Percentiles rank a stretch among this genome's conserved stretches.
phyloP scores from a whole-genome alignment of 2,329 filamentous ascomycete genomes.

The Dactylella cylindrospora region DNA sequence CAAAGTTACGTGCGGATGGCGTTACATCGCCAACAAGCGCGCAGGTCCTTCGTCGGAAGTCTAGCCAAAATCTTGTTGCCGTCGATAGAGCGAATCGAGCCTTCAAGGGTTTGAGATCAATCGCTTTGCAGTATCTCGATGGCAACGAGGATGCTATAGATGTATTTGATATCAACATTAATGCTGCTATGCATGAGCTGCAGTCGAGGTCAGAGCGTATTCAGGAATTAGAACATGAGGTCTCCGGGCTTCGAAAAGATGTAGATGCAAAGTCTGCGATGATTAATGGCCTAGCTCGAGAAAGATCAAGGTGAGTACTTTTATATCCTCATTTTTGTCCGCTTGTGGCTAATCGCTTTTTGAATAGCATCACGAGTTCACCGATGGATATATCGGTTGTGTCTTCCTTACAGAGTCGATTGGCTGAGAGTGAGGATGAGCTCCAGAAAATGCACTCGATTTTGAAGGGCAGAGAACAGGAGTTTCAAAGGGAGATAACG shows the following conservation, averaged over 20 bases:
- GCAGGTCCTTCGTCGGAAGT: constrained; percentile 90
- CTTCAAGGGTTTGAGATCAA: constrained; percentile 82
- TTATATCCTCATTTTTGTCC: background rate
- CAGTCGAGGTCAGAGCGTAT: constrained; percentile 84
- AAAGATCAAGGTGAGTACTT: constrained; percentile 68
- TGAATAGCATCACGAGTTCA: constrained; percentile 55
- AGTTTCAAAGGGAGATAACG: constrained; percentile 71
- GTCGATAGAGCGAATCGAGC: constrained; percentile 90
- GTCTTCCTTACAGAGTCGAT: constrained; percentile 79
- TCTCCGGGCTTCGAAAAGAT: constrained; percentile 82
- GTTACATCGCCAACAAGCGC: constrained; percentile 64
- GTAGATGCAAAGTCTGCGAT: constrained; percentile 97
- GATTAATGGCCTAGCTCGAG: constrained; percentile 88
- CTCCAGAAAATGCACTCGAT: constrained; percentile 71
- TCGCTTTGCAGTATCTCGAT: constrained; percentile 84
- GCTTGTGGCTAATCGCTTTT: background rate
- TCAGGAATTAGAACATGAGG: constrained; percentile 82
- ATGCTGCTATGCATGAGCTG: constrained; percentile 88
- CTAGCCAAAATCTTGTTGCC: constrained; percentile 81
- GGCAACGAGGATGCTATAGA: constrained; percentile 79
- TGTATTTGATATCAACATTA: constrained; percentile 88
- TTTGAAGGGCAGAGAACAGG: constrained; percentile 72
- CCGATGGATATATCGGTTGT: constrained; percentile 91
- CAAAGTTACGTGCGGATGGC: constrained; percentile 69
- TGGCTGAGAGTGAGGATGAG: constrained; percentile 81